Conservation (phyloP, 2,329 filamentous ascomycete genomes). For the Zymoseptoria brevis region DNA sequence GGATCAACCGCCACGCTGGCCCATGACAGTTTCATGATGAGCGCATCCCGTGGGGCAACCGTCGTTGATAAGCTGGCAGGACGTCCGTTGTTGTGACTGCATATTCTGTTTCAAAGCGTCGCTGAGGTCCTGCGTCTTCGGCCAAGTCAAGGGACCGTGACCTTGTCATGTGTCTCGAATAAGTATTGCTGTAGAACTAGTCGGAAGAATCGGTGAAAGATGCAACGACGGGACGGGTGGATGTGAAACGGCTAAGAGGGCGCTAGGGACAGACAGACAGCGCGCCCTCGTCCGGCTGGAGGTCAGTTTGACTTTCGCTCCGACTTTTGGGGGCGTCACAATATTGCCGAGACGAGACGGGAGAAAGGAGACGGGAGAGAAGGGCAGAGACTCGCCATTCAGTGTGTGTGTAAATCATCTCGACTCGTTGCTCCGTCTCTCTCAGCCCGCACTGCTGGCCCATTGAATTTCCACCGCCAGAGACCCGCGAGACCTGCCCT, state of each 20-base stretch:
- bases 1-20: background rate
- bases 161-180: background rate
- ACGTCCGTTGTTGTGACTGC: too few relatives aligned
- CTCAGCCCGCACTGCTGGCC: background rate
- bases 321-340: background rate
- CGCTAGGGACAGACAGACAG: background rate
- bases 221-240: background rate
- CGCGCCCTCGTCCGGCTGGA: background rate
- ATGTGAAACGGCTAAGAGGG: background rate
- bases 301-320: background rate
- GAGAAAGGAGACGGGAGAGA: background rate
- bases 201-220: background rate
- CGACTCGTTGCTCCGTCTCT: background rate
- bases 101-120: too few relatives aligned
- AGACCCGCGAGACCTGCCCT: background rate
- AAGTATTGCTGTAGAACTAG: background rate
- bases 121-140: too few relatives aligned
- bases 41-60: background rate
- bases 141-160: too few relatives aligned
- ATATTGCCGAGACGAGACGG: background rate
- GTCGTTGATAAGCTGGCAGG: background rate
- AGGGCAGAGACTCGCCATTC: background rate
- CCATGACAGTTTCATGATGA: background rate
- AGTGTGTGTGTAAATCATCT: background rate
- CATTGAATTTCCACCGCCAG: too few relatives aligned